Percentiles rank a stretch among this genome's conserved stretches.
Conservation (phyloP, 805 yeast genomes). For the Ogataea thermomethanolica region DNA sequence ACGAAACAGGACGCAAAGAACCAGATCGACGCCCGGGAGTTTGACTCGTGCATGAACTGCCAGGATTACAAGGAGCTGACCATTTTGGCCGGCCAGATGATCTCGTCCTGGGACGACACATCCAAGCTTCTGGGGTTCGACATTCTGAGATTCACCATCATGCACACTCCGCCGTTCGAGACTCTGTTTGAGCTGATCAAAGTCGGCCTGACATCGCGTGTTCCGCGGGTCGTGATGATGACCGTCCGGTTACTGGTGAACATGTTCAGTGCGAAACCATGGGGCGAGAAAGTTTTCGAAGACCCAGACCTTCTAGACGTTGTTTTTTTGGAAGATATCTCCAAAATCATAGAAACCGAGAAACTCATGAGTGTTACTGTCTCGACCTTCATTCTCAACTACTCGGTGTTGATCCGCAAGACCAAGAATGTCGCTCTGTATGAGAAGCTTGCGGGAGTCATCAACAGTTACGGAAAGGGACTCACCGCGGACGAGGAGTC, state of each 20-base stretch:
- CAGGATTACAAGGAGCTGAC: constrained; percentile 32
- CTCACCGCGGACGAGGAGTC: constrained; percentile 52
- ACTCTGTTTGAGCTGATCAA: constrained; percentile 39
- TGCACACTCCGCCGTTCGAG: constrained; percentile 39
- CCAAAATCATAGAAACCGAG: constrained; percentile 22
- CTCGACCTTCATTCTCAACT: constrained; percentile 51
- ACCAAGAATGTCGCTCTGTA: constrained; percentile 28
- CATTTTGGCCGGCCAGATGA: constrained; percentile 37
- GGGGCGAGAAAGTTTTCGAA: constrained; percentile 46
- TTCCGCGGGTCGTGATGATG: constrained; percentile 45
- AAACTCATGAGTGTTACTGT: constrained; percentile 36
- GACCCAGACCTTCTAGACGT: constrained; percentile 41
- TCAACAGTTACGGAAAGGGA: constrained; percentile 16
- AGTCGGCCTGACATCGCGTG: constrained; percentile 36
- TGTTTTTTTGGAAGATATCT: constrained; percentile 30
- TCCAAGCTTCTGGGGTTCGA: constrained; percentile 58
- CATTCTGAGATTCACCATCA: constrained; percentile 49
- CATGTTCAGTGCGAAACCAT: constrained; percentile 40
- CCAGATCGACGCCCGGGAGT: constrained; percentile 44
- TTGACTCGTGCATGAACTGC: constrained; percentile 50
- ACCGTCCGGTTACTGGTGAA: constrained; percentile 57
- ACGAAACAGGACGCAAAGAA: constrained; percentile 33
- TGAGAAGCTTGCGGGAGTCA: constrained; percentile 26
- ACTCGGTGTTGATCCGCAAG: constrained; percentile 37
- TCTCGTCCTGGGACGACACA: constrained; percentile 43